Base-by-base conservation (phyloP, 768 basidiomycete genomes). In the Boletus reticuloceps region DNA sequence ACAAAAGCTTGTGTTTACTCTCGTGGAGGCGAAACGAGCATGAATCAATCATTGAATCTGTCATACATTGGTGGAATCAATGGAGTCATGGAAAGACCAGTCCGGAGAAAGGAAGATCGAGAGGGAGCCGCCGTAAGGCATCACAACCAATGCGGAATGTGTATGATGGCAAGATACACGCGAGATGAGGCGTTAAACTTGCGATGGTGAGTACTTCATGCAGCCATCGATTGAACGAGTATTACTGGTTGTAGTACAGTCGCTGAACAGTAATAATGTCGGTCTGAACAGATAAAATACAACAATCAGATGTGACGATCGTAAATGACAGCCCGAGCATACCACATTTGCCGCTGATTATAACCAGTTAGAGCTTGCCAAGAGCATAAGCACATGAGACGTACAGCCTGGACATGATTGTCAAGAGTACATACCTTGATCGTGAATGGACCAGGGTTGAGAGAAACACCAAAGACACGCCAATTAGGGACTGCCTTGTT, bases 391-490 rank as follows among this genome's bases (percentile, higher is more conserved):
- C 32, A 34, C 32, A 34, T 19, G 31, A 34, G 22, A 71, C 69
- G 43, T 47, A 71, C 69, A 57, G 36, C 46, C 17, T n/a, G 55
- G 85, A 83, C 72, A 88, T 88, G 59, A 89, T 82, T 1, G 83
- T 88, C 48, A 88, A 79, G 20, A n/a, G n/a, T n/a, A n/a, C n/a
- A n/a, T n/a, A n/a, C n/a, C n/a, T n/a, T n/a, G n/a, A n/a, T n/a
- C n/a, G n/a, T n/a, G 20, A 88, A 91, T 2, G 83, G 85, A 4
- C 89, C 89, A n/a, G 87, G 86, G 67, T 89, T 89, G 46, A 89
- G 66, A 16, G 80, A 70, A 19, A 83, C 40, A n/a, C 87, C 86
- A 36, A 85, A 81, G 4, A 89, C 65, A 27, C 67, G 74, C 55
- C 78, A 72, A 25, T 71, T 63, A 1, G 88, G 88, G 32, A 84